These are phyloP conservation scores for Magnusiomyces tetraspermus DNA, from an alignment of 1,139 yeast species.

Conservation along the genomic window DNA sequence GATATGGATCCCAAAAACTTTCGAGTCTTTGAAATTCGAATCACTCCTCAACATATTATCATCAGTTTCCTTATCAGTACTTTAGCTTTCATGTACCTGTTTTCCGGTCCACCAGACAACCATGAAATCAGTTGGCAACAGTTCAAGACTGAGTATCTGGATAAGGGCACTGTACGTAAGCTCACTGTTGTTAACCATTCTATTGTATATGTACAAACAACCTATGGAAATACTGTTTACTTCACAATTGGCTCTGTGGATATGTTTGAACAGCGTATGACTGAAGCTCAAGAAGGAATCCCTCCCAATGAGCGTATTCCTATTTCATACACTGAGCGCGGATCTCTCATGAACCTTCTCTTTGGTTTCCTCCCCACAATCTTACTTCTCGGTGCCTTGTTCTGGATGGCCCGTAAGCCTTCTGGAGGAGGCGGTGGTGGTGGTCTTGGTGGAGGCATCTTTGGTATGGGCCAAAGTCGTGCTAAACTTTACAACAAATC, in stretches of 20 bases:
- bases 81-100: conserved; percentile 23
- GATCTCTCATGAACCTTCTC: conserved; percentile 51
- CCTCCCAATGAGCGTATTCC: conserved; percentile 66
- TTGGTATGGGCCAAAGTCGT: conserved; percentile 68
- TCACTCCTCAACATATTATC: conserved; percentile 26
- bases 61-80: conserved; percentile 25
- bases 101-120: conserved; percentile 28
- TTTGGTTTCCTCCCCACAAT: conserved; percentile 78
- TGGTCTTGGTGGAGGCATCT: conserved; percentile 34
- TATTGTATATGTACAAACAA: conserved; percentile 11
- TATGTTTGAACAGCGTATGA: conserved; percentile 77
- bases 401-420: conserved; percentile 41
- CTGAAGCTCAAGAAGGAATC: conserved; percentile 60
- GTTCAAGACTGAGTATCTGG: conserved; percentile 72
- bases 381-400: conserved; percentile 72
- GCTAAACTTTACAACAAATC: conserved; percentile 91
- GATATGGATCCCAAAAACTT: conserved; percentile 18
- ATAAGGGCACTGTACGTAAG: conserved; percentile 71
- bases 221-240: conserved; percentile 30
- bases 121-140: conserved; percentile 73
- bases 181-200: conserved; percentile 57
- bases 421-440: conserved; percentile 47
- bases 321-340: conserved; percentile 65
- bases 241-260: conserved; percentile 91
- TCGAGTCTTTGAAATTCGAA: conserved; percentile 18